These are phyloP conservation scores for Handroanthus guayacan DNA, from an alignment of 257 asterid genomes.

Conservation along the genomic window DNA sequence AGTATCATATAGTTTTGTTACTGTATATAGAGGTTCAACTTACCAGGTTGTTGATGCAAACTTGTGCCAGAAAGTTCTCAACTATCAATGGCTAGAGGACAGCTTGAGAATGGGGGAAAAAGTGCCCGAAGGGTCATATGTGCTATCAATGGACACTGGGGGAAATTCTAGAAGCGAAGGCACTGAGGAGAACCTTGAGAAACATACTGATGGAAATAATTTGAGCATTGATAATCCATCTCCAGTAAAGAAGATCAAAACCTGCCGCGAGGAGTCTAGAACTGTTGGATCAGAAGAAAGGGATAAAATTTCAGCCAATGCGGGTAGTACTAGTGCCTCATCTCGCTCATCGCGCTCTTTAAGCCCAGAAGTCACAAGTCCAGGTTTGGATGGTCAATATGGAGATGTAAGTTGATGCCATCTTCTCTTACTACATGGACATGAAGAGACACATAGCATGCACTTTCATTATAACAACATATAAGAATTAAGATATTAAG, in stretches of 20 bases:
- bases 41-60: constrained; percentile 21
- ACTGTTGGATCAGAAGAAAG: constrained; percentile 38
- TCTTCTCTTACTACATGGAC: background rate
- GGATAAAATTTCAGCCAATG: constrained; percentile 32
- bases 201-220: constrained; percentile 36
- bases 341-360: constrained; percentile 44
- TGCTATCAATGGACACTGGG: constrained; percentile 46
- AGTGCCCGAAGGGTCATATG: constrained; percentile 65
- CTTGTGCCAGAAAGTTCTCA: constrained; percentile 64
- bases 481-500: background rate
- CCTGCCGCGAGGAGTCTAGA: constrained; percentile 48
- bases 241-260: constrained; percentile 57
- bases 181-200: constrained; percentile 37
- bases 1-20: constrained; percentile 11
- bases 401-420: constrained; percentile 50
- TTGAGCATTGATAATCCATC: constrained; percentile 41
- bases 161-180: constrained; percentile 31
- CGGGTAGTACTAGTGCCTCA: constrained; percentile 52
- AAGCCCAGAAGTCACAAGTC: constrained; percentile 63
- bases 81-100: constrained; percentile 89
- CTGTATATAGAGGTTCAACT: constrained; percentile 3
- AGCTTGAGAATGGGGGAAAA: constrained; percentile 77
- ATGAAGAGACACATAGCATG: background rate
- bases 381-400: constrained; percentile 43
- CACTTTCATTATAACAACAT: background rate